Evolutionary conservation across 345 rosid genomes (phyloP).

Genomic region (Linum usitatissimum): DNA sequence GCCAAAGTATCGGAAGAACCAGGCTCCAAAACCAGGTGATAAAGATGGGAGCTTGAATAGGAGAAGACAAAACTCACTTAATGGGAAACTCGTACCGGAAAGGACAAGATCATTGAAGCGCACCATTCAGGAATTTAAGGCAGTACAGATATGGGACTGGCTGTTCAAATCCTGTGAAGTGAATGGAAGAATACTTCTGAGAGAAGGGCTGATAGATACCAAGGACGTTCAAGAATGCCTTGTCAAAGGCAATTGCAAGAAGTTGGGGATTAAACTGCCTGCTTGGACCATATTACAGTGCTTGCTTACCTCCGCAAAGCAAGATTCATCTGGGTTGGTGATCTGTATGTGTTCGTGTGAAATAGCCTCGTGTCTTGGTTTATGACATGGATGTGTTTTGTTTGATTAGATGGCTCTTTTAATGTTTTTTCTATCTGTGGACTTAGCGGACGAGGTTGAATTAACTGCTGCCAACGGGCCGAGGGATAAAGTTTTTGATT

Average conservation of each 20-base stretch:
- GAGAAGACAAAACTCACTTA: conserved; percentile 34
- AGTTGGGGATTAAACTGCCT: conserved; percentile 46
- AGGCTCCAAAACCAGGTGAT: conserved; percentile 22
- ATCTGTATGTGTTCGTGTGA: conserved; percentile 39
- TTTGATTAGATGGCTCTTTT: not conserved
- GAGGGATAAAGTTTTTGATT: conserved; percentile 51
- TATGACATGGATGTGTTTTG: not conserved
- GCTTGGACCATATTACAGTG: conserved; percentile 69
- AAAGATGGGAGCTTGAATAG: conserved; percentile 23
- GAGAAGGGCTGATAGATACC: conserved; percentile 45
- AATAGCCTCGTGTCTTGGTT: not conserved
- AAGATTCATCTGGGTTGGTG: conserved; percentile 49
- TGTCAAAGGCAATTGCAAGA: conserved; percentile 47
- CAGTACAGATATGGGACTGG: conserved; percentile 94
- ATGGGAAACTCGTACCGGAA: conserved; percentile 37
- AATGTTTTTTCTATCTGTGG: not conserved
- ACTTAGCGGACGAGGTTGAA: conserved; percentile 50
- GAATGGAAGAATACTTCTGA: conserved; percentile 52
- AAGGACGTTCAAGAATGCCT: conserved; percentile 61
- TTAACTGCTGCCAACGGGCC: conserved; percentile 49
- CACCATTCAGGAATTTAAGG: conserved; percentile 48
- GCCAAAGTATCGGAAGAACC: conserved; percentile 50
- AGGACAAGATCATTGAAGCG: conserved; percentile 45
- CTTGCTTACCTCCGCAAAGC: conserved; percentile 56
- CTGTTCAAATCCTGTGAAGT: conserved; percentile 75